Evolutionary conservation across 805 yeast genomes (phyloP), one percentile per base, ranked within the genome.

Genomic region (Barnettozyma populi): DNA sequence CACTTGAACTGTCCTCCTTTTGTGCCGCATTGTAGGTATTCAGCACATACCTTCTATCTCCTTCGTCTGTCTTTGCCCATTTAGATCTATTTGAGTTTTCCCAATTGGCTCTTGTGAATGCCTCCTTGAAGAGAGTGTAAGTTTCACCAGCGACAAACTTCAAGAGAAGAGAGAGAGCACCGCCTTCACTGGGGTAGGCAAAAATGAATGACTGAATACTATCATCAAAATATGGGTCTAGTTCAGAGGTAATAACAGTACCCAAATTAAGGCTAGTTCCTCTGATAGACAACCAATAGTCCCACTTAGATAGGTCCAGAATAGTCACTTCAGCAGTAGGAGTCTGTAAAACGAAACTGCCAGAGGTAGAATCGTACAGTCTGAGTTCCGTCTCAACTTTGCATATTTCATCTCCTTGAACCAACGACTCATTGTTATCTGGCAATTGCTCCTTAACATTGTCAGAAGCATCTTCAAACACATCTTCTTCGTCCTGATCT

Each of bases 161-260:
- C 35, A 86, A 56, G 54, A 86, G 70, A 75, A 84, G 86, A 1
- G 95, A 82, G 23, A 73, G 68, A 0, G 81, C 56, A 40, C 57
- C 63, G 6, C 63, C 72, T 5, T 66, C 55, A 24, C 46, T 41
- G 34, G 51, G 43, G 52, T 77, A 73, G 61, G 86, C 84, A 73
- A 87, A 89, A 13, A 84, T 74, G 54, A 89, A 84, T 1, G 86
- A 73, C 13, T 63, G 53, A 29, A 74, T 67, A 11, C 75, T 80
- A 51, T 70, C 73, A 59, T 82, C 80, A 60, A 86, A 82, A n/a
- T 76, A 71, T 2, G 94, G 88, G 57, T 76, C 81, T 65, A 88
- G 67, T 25, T 73, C 72, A 11, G 77, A 72, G 10, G 69, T 60
- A 20, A 84, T 61, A 4, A 60, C 61, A 5, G 73, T 62, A 1